phyloP scores from a whole-genome alignment of 805 yeast species.

The Geotrichum ghanense region DNA sequence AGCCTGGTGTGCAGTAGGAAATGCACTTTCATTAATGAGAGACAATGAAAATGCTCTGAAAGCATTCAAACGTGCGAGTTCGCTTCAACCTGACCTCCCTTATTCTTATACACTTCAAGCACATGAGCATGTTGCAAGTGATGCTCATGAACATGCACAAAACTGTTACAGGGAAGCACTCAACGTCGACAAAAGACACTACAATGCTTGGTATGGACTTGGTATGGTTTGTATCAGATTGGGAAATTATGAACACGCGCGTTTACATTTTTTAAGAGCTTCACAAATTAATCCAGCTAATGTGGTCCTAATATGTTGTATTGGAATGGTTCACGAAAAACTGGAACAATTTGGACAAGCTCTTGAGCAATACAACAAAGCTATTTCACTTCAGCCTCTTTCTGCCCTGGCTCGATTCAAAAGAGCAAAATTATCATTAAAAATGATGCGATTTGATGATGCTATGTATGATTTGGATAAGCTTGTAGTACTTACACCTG shows the following conservation, averaged over 20 bases:
- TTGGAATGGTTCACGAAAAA: conserved; percentile 86
- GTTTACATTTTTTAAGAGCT: conserved; percentile 78
- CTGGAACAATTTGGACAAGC: conserved; percentile 60
- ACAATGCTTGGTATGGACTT: conserved; percentile 90
- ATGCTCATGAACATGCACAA: conserved; percentile 81
- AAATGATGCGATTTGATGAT: conserved; percentile 56
- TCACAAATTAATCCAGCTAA: conserved; percentile 82
- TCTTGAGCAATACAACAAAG: conserved; percentile 67
- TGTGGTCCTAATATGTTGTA: conserved; percentile 79
- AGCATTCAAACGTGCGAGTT: conserved; percentile 72
- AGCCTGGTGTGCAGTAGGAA: conserved; percentile 89
- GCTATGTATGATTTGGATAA: conserved; percentile 69
- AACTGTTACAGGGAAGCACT: conserved; percentile 74
- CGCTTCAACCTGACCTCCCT: conserved; percentile 55
- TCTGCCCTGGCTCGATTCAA: conserved; percentile 82
- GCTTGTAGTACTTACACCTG: conserved; percentile 71
- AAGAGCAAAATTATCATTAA: conserved; percentile 69
- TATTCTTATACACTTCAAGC: conserved; percentile 92
- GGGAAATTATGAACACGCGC: conserved; percentile 77
- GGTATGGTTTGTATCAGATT: conserved; percentile 87
- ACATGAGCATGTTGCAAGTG: conserved; percentile 80
- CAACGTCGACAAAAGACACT: conserved; percentile 67
- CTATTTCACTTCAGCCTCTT: conserved; percentile 72
- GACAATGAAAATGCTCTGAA: conserved; percentile 86
- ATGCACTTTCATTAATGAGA: conserved; percentile 66